Base-by-base conservation (phyloP, 352 stramenopile species). In the Elongisporangium prolatum region DNA sequence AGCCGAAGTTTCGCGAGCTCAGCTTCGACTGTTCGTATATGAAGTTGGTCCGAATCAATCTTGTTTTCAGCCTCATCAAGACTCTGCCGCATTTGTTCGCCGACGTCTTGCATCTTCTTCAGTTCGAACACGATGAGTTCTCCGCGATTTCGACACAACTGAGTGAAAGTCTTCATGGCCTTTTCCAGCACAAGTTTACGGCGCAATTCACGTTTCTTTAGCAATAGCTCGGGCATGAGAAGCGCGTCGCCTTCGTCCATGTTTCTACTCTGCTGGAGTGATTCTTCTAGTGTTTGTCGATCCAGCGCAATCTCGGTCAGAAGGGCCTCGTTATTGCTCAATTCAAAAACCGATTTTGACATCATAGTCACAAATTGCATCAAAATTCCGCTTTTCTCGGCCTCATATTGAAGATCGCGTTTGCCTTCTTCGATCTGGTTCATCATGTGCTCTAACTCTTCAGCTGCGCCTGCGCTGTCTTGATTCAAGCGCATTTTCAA, bases 161-260 rank as follows among this genome's bases (percentile, higher is more conserved):
- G 80, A 1, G 59, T 72, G 61, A 91, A 84, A 54, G 86, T 88
- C 17, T 86, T 83, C 68, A 88, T 80, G 9, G 70, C 68, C 59
- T 87, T 88, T 28, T 93, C 84, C 75, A 87, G 73, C 21, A 88
- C 55, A 20, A 89, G 75, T 51, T 89, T 87, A 50, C 76, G 77
- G 0, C 77, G 77, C 25, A 93, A 71, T 52, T 90, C 79, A 17
- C 77, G 72, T 59, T 91, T 91, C 64, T 83, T 84, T n/a, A 73
- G 78, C 17, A 87, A 67, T 21, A 92, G 40, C 16, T 92, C 80
- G 4, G 80, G 77, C 16, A 81, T 77, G 2, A 84, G 38, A 9
- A 72, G 24, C 48, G 68, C 68, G 53, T 78, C 68, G 9, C 50
- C 38, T 3, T 52, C 54, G 20, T 68, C 66, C 8, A 48, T 48